Base-by-base conservation (phyloP, 495 filamentous ascomycete genomes). In the Penicillium daleae region DNA sequence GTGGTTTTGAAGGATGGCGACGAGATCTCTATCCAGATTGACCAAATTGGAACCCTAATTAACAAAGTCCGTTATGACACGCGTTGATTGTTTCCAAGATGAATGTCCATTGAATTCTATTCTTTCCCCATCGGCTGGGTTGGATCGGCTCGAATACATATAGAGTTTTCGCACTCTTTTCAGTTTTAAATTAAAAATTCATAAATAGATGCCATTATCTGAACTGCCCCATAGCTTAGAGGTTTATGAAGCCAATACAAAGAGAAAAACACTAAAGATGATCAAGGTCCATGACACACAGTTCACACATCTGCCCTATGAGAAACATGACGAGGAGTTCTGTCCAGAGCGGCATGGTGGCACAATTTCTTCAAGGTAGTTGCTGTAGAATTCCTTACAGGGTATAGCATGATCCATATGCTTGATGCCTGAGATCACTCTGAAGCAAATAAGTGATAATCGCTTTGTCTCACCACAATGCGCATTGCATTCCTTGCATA, bases 1-100 rank as follows among this genome's bases (percentile, higher is more conserved):
- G 74, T 77, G 13, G 82, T 76, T 22, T 65, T 87, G 53, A 76
- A 78, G 60, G 72, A 86, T 61, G 83, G 79, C 0, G 83, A 86
- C 71, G 75, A 79, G 39, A 84, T 87, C 3, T 76, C 78, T 54
- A 82, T 87, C 4, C 57, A 79, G 55, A 79, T 85, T 63, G 73
- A 70, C 21, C 58, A 73, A 26, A 75, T 75, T 35, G 73, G 73
- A 53, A 74, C 67, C 21, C 56, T 75, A 21, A 53, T 72, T 13
- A 70, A 70, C 51, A 69, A 68, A 44, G 73, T 76, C 12, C 62
- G 64, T 1, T 73, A 74, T 57, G 72, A 75, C n/a, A 56, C 31
- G 17, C 52, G 52, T 4, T 56, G 24, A 27, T 22, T 7, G 4
- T 1, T 6, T 5, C 19, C 19, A 0, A 1, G 15, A 42, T 46